A percentile compares a stretch with the other conserved stretches of the same genome.
Evolutionary conservation across 306 rosid genomes (phyloP).

Genomic region (Hylodesmum podocarpum): DNA sequence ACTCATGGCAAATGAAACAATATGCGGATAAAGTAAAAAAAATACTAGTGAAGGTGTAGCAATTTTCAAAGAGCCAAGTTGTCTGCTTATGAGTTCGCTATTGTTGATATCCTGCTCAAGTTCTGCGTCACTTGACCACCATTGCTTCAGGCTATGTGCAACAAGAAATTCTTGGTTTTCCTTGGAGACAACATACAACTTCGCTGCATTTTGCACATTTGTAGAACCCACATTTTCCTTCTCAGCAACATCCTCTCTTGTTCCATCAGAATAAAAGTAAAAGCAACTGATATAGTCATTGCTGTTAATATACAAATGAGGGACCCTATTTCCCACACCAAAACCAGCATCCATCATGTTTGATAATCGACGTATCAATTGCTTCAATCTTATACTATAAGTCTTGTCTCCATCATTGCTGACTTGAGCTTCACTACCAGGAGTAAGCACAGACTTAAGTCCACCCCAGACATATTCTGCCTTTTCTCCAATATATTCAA

Average conservation of each 20-base stretch:
- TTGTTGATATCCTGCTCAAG: slow-evolving; percentile 1
- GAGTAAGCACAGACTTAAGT: slow-evolving; percentile 59
- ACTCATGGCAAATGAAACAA: slow-evolving; percentile 67
- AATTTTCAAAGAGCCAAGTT: slow-evolving; percentile 24
- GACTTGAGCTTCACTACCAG: slow-evolving; percentile 37
- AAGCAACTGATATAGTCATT: slow-evolving; percentile 33
- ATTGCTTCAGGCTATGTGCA: slow-evolving; percentile 39
- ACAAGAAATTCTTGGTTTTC: slow-evolving; percentile 32
- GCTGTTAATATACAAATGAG: slow-evolving; percentile 36
- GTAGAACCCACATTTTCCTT: slow-evolving; percentile 11
- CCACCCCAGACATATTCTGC: slow-evolving; percentile 69
- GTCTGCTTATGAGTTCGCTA: slow-evolving; percentile 35
- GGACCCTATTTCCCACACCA: slow-evolving; percentile 25
- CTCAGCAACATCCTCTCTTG: neutral
- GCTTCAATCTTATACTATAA: slow-evolving; percentile 33
- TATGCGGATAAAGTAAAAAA: slow-evolving; percentile 71
- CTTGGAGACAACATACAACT: slow-evolving; percentile 21
- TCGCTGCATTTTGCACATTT: slow-evolving; percentile 3
- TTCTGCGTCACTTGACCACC: slow-evolving; percentile 33
- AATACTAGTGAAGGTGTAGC: slow-evolving; percentile 28
- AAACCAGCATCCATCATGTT: slow-evolving; percentile 23
- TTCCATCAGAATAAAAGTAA: slow-evolving; percentile 29
- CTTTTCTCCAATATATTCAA: slow-evolving; percentile 60
- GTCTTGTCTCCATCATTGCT: slow-evolving; percentile 34
- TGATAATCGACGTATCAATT: slow-evolving; percentile 41